Evolutionary conservation across 345 rosid genomes (phyloP).

Genomic region (Eucalyptus virginea): DNA sequence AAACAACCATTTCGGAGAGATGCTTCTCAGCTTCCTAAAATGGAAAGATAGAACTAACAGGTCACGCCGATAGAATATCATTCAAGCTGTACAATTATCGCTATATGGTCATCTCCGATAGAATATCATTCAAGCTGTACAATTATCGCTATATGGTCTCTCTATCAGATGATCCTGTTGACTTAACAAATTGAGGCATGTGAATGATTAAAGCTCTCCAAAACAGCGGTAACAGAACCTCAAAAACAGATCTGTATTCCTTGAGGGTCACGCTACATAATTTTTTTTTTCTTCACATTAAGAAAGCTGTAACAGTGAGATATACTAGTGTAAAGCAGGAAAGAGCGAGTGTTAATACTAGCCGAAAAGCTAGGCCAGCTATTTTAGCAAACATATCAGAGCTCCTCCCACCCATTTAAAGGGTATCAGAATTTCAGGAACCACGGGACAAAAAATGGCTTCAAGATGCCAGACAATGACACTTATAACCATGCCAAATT

Average conservation of each 20-base stretch:
- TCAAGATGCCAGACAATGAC: not conserved
- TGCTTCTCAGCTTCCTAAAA: slow-evolving; percentile 89
- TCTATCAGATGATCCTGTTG: not conserved
- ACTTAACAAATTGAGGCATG: not conserved
- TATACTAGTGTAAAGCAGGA: not conserved
- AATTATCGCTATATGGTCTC: not conserved
- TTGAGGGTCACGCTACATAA: not conserved
- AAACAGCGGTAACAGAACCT: not conserved
- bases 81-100: not conserved
- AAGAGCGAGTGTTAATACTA: not conserved
- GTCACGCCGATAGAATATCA: not conserved
- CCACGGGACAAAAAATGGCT: not conserved
- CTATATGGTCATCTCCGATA: not conserved
- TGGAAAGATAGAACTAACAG: not conserved
- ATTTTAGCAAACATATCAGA: not conserved
- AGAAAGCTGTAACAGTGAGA: not conserved
- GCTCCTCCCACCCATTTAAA: not conserved
- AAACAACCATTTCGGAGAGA: slow-evolving; percentile 98
- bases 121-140: not conserved
- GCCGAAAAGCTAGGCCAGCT: not conserved
- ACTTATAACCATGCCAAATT: not conserved
- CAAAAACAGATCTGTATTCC: not conserved
- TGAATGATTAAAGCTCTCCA: not conserved
- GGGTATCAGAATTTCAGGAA: not conserved
- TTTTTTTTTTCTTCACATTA: not conserved